Evolutionary conservation across 2,329 filamentous ascomycete species (phyloP).

Genomic region (Penicillium capsulatum): DNA sequence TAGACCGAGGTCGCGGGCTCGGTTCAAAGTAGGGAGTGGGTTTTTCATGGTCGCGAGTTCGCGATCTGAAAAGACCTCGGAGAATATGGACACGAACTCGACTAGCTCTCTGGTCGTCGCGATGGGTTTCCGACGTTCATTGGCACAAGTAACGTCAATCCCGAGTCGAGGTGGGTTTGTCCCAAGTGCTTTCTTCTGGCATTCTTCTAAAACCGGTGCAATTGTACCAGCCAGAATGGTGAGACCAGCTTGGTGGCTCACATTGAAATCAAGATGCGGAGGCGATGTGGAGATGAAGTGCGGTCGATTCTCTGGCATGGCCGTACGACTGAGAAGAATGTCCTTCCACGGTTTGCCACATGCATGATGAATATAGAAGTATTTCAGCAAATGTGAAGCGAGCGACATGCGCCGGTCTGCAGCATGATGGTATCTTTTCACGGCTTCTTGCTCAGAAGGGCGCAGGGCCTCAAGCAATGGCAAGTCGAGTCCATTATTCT

Average conservation of each 20-base stretch:
- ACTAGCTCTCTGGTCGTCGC: conserved; percentile 49
- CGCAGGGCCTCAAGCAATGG: conserved; percentile 41
- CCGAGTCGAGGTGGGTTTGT: conserved; percentile 44
- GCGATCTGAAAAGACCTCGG: conserved; percentile 54
- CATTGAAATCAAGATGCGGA: conserved; percentile 58
- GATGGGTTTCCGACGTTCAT: conserved; percentile 40
- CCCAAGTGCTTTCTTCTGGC: conserved; percentile 1
- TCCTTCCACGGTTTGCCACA: conserved; percentile 55
- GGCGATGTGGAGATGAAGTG: conserved; percentile 44
- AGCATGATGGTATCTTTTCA: conserved; percentile 50
- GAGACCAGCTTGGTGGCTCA: conserved; percentile 61
- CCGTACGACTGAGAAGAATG: conserved; percentile 52
- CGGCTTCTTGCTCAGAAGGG: conserved; percentile 48
- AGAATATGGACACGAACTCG: conserved; percentile 58
- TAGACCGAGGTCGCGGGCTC: conserved; percentile 12
- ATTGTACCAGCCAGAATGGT: conserved; percentile 55
- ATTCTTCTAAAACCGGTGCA: conserved; percentile 13
- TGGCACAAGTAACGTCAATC: conserved; percentile 60
- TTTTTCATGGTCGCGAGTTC: conserved; percentile 55
- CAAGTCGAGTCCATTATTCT: conserved; percentile 26
- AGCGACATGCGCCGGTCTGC: conserved; percentile 59
- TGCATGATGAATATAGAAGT: conserved; percentile 54
- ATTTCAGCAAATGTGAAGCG: conserved; percentile 59
- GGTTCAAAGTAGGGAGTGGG: conserved; percentile 24
- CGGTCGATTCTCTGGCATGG: conserved; percentile 48